Base-by-base conservation (phyloP, 2,329 filamentous ascomycete genomes). In the Sphaerostilbella broomeana region DNA sequence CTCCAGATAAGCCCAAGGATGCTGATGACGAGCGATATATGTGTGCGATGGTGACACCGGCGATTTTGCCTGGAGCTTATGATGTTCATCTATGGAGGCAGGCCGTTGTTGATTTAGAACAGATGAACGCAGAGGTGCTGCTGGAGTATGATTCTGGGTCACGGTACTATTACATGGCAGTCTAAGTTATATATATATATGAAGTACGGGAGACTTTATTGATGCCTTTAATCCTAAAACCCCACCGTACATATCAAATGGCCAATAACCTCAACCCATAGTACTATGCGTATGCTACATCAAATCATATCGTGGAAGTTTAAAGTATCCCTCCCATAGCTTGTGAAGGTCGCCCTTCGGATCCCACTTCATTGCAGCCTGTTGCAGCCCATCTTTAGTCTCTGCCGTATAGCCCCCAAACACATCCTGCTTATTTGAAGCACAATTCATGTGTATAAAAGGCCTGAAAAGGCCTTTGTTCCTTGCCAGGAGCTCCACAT, bases 71-170 rank as follows among this genome's bases (percentile, higher is more conserved):
- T 0, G 59, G 58, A 7, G 53, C 63, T 4, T 70, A 63, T 37
- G 63, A 65, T 29, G 38, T 70, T 8, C 53, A 57, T 37, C 20
- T 67, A 13, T 67, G 63, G 63, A 53, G 51, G 20, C 64, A 68
- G 38, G 43, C 57, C 16, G 51, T 62, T 3, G 48, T 67, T 2
- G 42, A 46, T 13, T 47, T 59, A 5, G 51, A 56, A 1, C 34
- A 49, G 43, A 69, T 70, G 64, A 54, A 61, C 25, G 48, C 43
- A 0, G 67, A 70, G 50, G 58, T 69, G 4, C 42, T 67, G 20
- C 43, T 69, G 8, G 64, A 69, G 47, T 70, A 67, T 45, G 66
- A 70, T 47, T 39, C 51, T 3, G 59, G 47, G 6, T 65, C 65
- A n/a, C 52, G 67, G 38, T 69, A 66, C 37, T 69, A 67, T 46